Conservation (phyloP, 805 yeast species). For the Metschnikowia peoriensis region DNA sequence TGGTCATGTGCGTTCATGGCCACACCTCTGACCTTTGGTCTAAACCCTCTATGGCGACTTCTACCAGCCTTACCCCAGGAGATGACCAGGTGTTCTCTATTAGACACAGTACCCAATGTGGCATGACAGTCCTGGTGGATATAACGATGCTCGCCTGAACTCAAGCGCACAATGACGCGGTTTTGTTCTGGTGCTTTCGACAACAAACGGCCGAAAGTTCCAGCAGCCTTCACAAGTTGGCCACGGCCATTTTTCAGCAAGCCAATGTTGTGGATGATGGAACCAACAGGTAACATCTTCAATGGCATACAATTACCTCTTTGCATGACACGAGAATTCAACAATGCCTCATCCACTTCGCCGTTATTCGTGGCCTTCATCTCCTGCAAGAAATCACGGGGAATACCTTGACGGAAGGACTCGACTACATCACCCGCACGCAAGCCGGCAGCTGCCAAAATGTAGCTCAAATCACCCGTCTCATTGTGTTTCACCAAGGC, state of each 20-base stretch:
- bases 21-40: constrained; percentile 96
- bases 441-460: constrained; percentile 87
- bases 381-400: constrained; percentile 65
- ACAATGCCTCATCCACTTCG: constrained; percentile 84
- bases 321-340: constrained; percentile 81
- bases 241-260: constrained; percentile 70
- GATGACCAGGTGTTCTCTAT: constrained; percentile 85
- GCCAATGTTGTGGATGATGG: constrained; percentile 86
- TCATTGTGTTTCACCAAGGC: constrained; percentile 72
- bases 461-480: constrained; percentile 68
- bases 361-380: constrained; percentile 70
- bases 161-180: constrained; percentile 76
- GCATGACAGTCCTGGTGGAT: constrained; percentile 86
- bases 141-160: constrained; percentile 92
- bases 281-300: constrained; percentile 90
- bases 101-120: constrained; percentile 89
- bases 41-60: constrained; percentile 83
- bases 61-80: constrained; percentile 97
- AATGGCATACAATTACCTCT: constrained; percentile 95
- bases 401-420: constrained; percentile 86
- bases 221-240: constrained; percentile 90
- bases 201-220: constrained; percentile 85
- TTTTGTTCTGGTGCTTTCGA: constrained; percentile 70
- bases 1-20: constrained; percentile 98
- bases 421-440: constrained; percentile 91